These are phyloP conservation scores for Solanum megistacrolobum DNA, from an alignment of 257 asterid species.

Conservation along the genomic window DNA sequence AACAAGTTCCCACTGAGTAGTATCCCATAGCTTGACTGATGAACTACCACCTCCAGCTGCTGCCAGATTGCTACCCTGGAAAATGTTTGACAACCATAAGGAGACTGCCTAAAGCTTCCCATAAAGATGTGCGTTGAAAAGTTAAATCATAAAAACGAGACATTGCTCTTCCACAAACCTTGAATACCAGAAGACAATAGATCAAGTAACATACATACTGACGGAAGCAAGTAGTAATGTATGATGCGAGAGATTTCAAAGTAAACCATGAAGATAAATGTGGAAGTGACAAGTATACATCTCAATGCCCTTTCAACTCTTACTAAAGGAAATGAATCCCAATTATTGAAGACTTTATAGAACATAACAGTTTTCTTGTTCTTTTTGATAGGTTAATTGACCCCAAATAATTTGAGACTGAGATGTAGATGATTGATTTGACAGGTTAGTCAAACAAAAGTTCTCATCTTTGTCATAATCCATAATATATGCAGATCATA, in stretches of 20 bases:
- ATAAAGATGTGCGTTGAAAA: not conserved
- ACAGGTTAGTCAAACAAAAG: not conserved
- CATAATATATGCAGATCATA: not conserved
- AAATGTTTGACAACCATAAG: not conserved
- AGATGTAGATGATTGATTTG: not conserved
- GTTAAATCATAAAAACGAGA: not conserved
- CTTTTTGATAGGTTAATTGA: not conserved
- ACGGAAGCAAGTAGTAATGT: not conserved
- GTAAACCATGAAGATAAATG: not conserved
- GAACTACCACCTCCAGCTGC: slow-evolving; percentile 99
- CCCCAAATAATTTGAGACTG: not conserved
- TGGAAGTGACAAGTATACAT: not conserved
- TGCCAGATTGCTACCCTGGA: slow-evolving; percentile 83
- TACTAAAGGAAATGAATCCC: not conserved
- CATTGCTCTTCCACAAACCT: not conserved
- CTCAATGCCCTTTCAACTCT: not conserved
- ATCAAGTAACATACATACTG: not conserved
- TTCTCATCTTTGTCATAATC: not conserved
- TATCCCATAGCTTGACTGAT: slow-evolving; percentile 89
- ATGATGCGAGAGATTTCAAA: not conserved
- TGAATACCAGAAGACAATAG: not conserved
- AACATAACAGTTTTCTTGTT: not conserved
- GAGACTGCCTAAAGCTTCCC: not conserved
- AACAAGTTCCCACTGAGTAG: slow-evolving; percentile 63
- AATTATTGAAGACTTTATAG: not conserved